Evolutionary conservation across 345 rosid genomes (phyloP).

Genomic region (Eucalyptus fibrosa): DNA sequence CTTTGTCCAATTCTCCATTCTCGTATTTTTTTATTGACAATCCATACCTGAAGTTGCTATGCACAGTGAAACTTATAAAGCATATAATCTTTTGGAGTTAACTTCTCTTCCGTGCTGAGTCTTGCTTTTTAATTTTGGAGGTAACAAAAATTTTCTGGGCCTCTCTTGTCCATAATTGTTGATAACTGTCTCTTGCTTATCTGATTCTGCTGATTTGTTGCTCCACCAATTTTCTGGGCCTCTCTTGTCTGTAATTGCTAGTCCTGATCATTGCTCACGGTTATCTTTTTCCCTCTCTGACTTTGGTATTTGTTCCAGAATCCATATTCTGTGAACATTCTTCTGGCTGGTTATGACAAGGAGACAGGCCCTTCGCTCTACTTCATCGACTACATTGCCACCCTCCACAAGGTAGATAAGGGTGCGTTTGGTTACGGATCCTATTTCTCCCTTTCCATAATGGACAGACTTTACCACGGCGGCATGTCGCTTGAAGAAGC

Average conservation of each 20-base stretch:
- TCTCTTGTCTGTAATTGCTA: background rate
- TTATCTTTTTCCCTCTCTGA: background rate
- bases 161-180: background rate
- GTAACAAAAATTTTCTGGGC: background rate
- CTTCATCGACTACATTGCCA: slow-evolving; percentile 93
- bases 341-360: slow-evolving; percentile 90
- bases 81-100: background rate
- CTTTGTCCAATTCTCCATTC: background rate
- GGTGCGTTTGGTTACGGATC: slow-evolving; percentile 97
- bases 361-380: slow-evolving; percentile 89
- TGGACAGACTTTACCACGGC: slow-evolving; percentile 92
- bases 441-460: slow-evolving; percentile 74
- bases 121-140: background rate
- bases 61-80: background rate
- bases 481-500: slow-evolving; percentile 92
- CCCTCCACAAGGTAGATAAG: slow-evolving; percentile 93
- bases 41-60: background rate
- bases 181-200: background rate
- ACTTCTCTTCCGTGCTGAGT: background rate
- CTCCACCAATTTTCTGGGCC: background rate
- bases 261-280: background rate
- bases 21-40: background rate
- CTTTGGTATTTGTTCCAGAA: slow-evolving; percentile 27
- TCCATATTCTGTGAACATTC: slow-evolving; percentile 82
- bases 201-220: background rate